These are phyloP conservation scores for Neurospora sp. DNA, from an alignment of 495 filamentous ascomycete species.

Conservation along the genomic window DNA sequence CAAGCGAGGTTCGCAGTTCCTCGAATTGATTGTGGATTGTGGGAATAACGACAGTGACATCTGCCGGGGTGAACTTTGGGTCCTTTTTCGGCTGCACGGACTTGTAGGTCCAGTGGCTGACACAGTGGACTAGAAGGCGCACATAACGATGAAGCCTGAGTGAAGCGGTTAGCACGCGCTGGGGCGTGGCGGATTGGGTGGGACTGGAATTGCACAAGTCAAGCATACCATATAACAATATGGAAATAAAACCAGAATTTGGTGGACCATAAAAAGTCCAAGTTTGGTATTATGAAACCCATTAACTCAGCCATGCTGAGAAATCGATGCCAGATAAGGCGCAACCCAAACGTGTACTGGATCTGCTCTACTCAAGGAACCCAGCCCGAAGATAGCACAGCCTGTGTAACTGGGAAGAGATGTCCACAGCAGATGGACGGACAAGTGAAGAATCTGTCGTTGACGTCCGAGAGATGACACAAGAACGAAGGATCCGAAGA, in stretches of 20 bases:
- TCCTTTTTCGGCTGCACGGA: constrained; percentile 30
- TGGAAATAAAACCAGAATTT: constrained; percentile 27
- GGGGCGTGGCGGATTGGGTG: not conserved
- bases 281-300: constrained; percentile 25
- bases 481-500: not conserved
- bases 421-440: not conserved
- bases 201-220: not conserved
- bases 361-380: not conserved
- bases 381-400: constrained; percentile 3
- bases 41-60: constrained; percentile 50
- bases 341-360: not conserved
- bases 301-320: constrained; percentile 23
- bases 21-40: constrained; percentile 45
- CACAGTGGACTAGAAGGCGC: constrained; percentile 42
- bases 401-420: not conserved
- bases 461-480: not conserved
- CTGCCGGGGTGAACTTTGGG: constrained; percentile 34
- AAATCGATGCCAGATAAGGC: not conserved
- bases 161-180: constrained; percentile 8
- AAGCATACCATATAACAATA: constrained; percentile 33
- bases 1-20: constrained; percentile 40
- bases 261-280: constrained; percentile 30
- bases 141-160: constrained; percentile 41
- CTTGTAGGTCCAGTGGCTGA: constrained; percentile 42
- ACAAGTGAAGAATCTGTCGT: not conserved